These are phyloP conservation scores for Neurospora hispaniola DNA, from an alignment of 495 filamentous ascomycete genomes.

Conservation along the genomic window DNA sequence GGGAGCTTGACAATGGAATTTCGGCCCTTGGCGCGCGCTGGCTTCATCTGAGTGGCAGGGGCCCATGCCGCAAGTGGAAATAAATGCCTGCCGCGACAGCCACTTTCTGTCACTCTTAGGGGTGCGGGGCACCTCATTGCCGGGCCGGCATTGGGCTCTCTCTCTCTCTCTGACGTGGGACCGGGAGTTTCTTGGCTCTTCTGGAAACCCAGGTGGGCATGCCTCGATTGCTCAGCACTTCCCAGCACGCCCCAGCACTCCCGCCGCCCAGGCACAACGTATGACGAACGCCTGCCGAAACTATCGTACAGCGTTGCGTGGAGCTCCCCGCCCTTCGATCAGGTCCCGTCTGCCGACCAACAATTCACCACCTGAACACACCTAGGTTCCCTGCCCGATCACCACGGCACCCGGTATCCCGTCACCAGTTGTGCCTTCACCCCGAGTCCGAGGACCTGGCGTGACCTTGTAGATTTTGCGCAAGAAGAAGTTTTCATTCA, in stretches of 20 bases:
- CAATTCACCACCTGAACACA: not conserved
- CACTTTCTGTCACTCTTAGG: not conserved
- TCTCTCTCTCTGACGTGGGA: not conserved
- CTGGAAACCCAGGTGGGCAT: not conserved
- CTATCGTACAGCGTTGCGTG: not conserved
- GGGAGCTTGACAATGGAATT: conserved; percentile 8
- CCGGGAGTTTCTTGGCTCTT: conserved; percentile 6
- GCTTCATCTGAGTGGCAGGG: not conserved
- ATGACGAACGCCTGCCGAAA: conserved; percentile 18
- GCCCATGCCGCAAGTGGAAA: not conserved
- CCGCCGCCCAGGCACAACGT: conserved; percentile 14
- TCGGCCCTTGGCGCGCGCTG: conserved; percentile 8
- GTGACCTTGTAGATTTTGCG: not conserved
- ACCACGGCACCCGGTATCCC: not conserved
- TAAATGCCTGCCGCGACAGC: not conserved
- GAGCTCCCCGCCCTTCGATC: conserved; percentile 1
- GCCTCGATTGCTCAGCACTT: not conserved
- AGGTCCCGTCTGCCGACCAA: not conserved
- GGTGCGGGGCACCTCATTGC: not conserved
- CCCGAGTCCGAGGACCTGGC: not conserved
- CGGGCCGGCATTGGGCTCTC: not conserved
- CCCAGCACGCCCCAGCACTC: conserved; percentile 1
- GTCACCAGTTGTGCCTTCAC: not conserved
- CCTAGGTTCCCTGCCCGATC: not conserved
- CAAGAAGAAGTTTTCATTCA: not conserved